Conservation (phyloP, 345 rosid species). For the Eucalyptus viminalis region DNA sequence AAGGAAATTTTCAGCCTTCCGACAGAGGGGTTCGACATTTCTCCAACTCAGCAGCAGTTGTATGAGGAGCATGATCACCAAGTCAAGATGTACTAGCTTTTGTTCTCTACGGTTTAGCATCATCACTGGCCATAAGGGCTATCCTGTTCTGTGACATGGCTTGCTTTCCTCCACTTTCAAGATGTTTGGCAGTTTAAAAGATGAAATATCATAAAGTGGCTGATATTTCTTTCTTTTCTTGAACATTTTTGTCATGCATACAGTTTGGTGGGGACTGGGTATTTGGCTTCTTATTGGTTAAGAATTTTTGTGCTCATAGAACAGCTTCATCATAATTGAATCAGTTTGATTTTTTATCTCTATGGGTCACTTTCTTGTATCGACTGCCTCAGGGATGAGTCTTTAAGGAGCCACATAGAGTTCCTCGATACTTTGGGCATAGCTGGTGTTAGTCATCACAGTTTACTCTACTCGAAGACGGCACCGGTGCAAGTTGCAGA, state of each 20-base stretch:
- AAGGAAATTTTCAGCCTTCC: conserved; percentile 88
- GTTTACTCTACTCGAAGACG: conserved; percentile 83
- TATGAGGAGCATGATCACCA: conserved; percentile 78
- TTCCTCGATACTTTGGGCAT: conserved; percentile 74
- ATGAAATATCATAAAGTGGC: background rate
- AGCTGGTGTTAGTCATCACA: conserved; percentile 97
- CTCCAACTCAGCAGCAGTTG: conserved; percentile 83
- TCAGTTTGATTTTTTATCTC: background rate
- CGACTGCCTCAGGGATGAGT: conserved; percentile 39
- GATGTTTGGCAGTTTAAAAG: background rate
- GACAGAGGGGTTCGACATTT: conserved; percentile 73
- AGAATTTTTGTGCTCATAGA: background rate
- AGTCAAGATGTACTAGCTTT: conserved; percentile 43
- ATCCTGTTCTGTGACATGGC: background rate
- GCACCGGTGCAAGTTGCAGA: conserved; percentile 51
- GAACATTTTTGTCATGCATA: background rate
- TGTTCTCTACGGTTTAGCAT: background rate
- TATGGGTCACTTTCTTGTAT: background rate
- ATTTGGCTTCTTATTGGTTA: background rate
- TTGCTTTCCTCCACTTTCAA: background rate
- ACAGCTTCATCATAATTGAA: background rate
- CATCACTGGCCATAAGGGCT: background rate
- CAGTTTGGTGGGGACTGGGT: background rate
- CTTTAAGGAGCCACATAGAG: conserved; percentile 44
- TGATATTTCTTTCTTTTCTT: background rate